phyloP scores from a whole-genome alignment of 2,329 filamentous ascomycete genomes.

The Fusarium ambrosium region DNA sequence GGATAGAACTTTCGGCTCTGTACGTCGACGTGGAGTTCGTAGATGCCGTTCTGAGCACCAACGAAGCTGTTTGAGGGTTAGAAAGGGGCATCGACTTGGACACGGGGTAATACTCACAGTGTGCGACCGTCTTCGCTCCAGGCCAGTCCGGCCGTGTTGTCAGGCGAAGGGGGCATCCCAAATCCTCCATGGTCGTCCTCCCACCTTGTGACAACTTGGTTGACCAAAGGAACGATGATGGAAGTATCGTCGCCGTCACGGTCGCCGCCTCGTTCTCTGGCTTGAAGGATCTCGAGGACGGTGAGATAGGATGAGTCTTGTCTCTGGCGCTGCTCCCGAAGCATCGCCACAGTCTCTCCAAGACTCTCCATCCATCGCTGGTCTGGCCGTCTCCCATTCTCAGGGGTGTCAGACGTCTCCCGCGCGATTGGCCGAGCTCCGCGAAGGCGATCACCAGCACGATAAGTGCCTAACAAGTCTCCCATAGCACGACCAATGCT shows the following conservation, averaged over 20 bases:
- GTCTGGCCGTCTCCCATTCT: slow-evolving; percentile 45
- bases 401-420: slow-evolving; percentile 43
- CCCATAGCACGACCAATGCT: slow-evolving; percentile 56
- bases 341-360: slow-evolving; percentile 53
- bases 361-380: slow-evolving; percentile 53
- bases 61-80: slow-evolving; percentile 63
- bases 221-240: slow-evolving; percentile 54
- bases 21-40: slow-evolving; percentile 78
- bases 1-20: slow-evolving; percentile 71
- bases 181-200: slow-evolving; percentile 59
- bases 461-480: slow-evolving; percentile 55
- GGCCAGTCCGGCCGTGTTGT: slow-evolving; percentile 72
- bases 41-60: slow-evolving; percentile 79
- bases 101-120: slow-evolving; percentile 62
- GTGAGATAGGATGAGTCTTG: slow-evolving; percentile 55
- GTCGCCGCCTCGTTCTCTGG: slow-evolving; percentile 50
- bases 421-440: slow-evolving; percentile 51
- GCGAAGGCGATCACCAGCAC: slow-evolving; percentile 53
- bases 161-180: slow-evolving; percentile 61
- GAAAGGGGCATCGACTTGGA: background rate
- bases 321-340: slow-evolving; percentile 53
- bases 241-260: slow-evolving; percentile 54
- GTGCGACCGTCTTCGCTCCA: slow-evolving; percentile 73
- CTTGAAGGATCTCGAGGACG: slow-evolving; percentile 55
- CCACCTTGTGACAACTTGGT: slow-evolving; percentile 55